phyloP scores from a whole-genome alignment of 2,329 filamentous ascomycete species.

The Neonectria hederae region DNA sequence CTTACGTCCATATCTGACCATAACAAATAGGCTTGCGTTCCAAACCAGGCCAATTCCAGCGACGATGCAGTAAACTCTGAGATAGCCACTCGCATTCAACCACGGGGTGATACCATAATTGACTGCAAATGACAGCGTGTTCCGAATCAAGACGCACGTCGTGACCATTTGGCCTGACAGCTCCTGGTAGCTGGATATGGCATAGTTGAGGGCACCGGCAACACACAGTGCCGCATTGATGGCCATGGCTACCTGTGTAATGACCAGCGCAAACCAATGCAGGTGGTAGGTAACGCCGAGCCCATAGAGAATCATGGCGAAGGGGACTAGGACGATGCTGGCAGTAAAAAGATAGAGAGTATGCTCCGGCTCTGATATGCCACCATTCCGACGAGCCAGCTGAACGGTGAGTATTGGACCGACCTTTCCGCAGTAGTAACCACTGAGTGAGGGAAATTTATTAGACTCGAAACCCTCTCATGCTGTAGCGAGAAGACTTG shows the following conservation, averaged over 20 bases:
- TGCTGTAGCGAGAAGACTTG: not conserved
- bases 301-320: slow-evolving; percentile 55
- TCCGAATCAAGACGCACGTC: slow-evolving; percentile 47
- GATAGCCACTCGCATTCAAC: slow-evolving; percentile 24
- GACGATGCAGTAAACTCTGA: slow-evolving; percentile 21
- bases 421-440: slow-evolving; percentile 44
- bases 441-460: slow-evolving; percentile 20
- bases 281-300: slow-evolving; percentile 43
- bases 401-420: slow-evolving; percentile 52
- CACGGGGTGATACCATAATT: slow-evolving; percentile 48
- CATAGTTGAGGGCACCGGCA: slow-evolving; percentile 41
- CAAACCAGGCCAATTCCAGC: slow-evolving; percentile 20
- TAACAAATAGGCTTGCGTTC: slow-evolving; percentile 19
- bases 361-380: slow-evolving; percentile 61
- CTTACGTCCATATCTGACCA: slow-evolving; percentile 16
- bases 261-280: slow-evolving; percentile 45
- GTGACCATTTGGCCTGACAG: slow-evolving; percentile 44
- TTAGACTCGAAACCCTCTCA: not conserved
- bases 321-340: slow-evolving; percentile 51
- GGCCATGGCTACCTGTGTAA: slow-evolving; percentile 42
- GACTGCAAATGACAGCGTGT: slow-evolving; percentile 52
- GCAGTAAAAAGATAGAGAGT: slow-evolving; percentile 52
- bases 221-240: slow-evolving; percentile 43
- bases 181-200: slow-evolving; percentile 45
- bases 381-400: slow-evolving; percentile 54